Evolutionary conservation across 2,329 filamentous ascomycete genomes (phyloP), one percentile per base, ranked within the genome.

Genomic region (Fusarium fujikuroi): DNA sequence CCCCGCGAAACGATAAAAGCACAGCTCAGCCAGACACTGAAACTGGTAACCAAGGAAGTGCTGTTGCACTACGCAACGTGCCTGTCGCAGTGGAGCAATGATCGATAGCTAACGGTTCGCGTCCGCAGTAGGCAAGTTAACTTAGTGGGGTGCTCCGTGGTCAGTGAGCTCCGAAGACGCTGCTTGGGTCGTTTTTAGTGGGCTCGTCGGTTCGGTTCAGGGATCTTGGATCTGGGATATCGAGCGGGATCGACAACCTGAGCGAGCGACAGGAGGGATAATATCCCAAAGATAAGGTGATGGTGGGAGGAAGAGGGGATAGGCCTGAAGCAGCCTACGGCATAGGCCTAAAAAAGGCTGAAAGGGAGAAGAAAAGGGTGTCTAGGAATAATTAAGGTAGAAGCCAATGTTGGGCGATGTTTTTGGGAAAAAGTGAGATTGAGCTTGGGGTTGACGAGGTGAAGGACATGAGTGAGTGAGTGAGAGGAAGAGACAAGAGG

Each of bases 1-100:
- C 75, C 76, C 76, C 76, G 74, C 76, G 75, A 63, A 72, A 77
- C 63, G 75, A 76, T 57, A 74, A 67, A 32, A 59, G 59, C 63
- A 58, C 53, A 76, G 73, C 75, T 71, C 63, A 40, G 66, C 53
- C 61, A 63, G 71, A 43, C 59, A 62, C 73, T 75, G 72, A 58
- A 54, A 73, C 62, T 58, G 49, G 60, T 63, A 75, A 64, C 72
- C 70, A 74, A 73, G 73, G 71, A 77, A 75, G 64, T 63, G 62
- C 63, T 58, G 50, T 53, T 63, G 59, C 43, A 52, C 61, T 65
- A 63, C 63, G 60, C 69, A 69, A 72, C 54, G 68, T 63, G 70
- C 66, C 65, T 72, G 67, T 62, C 54, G 47, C 60, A 58, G 71
- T 74, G 71, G 71, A 74, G 71, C 63, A 61, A 60, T 47, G 71